Conservation (phyloP, 106 monocot species). For the Allium fistulosum region DNA sequence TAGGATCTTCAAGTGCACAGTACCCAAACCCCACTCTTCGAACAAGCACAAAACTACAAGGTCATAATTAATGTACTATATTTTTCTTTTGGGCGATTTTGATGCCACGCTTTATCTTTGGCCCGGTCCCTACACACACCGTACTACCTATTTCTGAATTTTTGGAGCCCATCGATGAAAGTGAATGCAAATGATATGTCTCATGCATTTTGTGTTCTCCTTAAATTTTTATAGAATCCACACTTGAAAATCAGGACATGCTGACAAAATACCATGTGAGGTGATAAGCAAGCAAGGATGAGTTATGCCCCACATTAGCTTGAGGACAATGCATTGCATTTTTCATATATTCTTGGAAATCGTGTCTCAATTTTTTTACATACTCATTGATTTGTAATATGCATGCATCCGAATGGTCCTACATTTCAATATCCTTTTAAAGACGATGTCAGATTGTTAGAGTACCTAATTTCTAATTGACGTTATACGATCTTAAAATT, state of each 20-base stretch:
- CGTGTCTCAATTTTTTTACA: not conserved
- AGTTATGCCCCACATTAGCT: constrained; percentile 1
- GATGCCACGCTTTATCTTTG: constrained; percentile 39
- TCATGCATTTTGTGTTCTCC: not conserved
- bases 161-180: not conserved
- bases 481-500: not conserved
- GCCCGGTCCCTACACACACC: not conserved
- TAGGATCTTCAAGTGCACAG: not conserved
- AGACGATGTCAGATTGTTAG: not conserved
- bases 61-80: not conserved
- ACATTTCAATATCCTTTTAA: not conserved
- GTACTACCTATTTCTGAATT: not conserved
- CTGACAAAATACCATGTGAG: constrained; percentile 9
- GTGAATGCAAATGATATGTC: constrained; percentile 1
- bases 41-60: not conserved
- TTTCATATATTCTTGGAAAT: constrained; percentile 3
- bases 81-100: not conserved
- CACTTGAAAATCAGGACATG: constrained; percentile 1
- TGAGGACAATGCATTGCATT: constrained; percentile 5
- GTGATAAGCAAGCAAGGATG: constrained; percentile 6
- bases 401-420: not conserved
- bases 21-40: not conserved
- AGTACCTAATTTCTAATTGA: too few relatives aligned
- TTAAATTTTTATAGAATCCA: not conserved
- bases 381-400: not conserved